Evolutionary conservation across 352 stramenopile species (phyloP).

Genomic region (Achlya hypogyna): DNA sequence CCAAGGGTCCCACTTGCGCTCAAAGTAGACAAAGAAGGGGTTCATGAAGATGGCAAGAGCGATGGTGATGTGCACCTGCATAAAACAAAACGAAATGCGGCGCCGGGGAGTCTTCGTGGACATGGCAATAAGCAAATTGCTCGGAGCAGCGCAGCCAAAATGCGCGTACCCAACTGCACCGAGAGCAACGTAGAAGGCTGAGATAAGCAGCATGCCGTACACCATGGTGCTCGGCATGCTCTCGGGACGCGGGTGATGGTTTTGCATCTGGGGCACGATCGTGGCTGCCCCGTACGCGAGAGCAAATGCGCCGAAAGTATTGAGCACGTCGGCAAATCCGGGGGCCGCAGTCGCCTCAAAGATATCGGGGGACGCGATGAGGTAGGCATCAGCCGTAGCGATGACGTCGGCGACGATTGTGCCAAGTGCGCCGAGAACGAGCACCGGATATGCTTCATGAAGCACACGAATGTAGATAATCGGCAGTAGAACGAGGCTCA

Average conservation of each 20-base stretch:
- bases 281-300: slow-evolving; percentile 55
- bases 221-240: slow-evolving; percentile 15
- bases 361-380: slow-evolving; percentile 29
- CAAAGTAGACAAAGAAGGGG: slow-evolving; percentile 17
- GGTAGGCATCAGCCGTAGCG: slow-evolving; percentile 29
- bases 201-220: slow-evolving; percentile 46
- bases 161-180: slow-evolving; percentile 59
- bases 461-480: slow-evolving; percentile 56
- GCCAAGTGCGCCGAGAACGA: slow-evolving; percentile 34
- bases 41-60: slow-evolving; percentile 19
- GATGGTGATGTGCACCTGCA: slow-evolving; percentile 20
- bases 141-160: slow-evolving; percentile 49
- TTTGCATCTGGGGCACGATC: slow-evolving; percentile 58
- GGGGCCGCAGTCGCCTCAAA: slow-evolving; percentile 43
- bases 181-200: slow-evolving; percentile 56
- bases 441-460: slow-evolving; percentile 36
- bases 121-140: slow-evolving; percentile 33
- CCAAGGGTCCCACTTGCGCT: slow-evolving; percentile 26
- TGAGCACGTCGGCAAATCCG: slow-evolving; percentile 30
- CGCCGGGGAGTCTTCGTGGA: slow-evolving; percentile 1
- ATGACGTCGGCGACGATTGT: slow-evolving; percentile 44
- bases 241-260: slow-evolving; percentile 39
- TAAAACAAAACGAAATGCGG: slow-evolving; percentile 13
- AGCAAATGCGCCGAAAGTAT: slow-evolving; percentile 62
- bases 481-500: slow-evolving; percentile 44